phyloP scores from a whole-genome alignment of 2,329 filamentous ascomycete species.

The Cordyceps pruinosa region DNA sequence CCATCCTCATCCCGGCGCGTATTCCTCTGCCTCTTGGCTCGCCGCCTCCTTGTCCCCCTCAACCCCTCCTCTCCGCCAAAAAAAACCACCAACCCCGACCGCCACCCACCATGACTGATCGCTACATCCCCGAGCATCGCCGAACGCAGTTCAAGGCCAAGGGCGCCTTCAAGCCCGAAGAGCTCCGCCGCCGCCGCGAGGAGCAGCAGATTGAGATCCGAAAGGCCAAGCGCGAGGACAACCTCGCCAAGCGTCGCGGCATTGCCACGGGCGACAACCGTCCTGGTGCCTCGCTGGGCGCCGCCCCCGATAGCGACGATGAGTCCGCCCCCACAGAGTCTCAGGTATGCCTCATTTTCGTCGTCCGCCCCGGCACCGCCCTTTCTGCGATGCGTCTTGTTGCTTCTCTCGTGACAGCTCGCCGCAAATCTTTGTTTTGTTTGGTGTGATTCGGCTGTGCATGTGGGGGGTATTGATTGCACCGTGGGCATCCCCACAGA shows the following conservation, averaged over 20 bases:
- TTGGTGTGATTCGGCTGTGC: conserved; percentile 9
- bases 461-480: conserved; percentile 6
- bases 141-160: conserved; percentile 99
- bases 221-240: conserved; percentile 98
- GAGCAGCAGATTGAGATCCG: conserved; percentile 99
- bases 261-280: conserved; percentile 76
- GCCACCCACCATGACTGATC: conserved; percentile 77
- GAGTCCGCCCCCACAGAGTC: conserved; percentile 90
- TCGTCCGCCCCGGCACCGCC: conserved; percentile 1
- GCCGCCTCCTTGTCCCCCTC: conserved; percentile 14
- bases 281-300: conserved; percentile 74
- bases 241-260: conserved; percentile 94
- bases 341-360: conserved; percentile 59
- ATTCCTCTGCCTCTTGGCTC: background rate
- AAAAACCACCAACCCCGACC: conserved; percentile 23
- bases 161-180: conserved; percentile 97
- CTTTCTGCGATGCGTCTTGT: background rate
- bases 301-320: conserved; percentile 94
- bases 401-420: conserved; percentile 9
- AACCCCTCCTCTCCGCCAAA: conserved; percentile 15
- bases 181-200: conserved; percentile 94
- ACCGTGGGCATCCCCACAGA: conserved; percentile 1
- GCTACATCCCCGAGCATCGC: conserved; percentile 98
- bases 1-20: too few species aligned
- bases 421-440: conserved; percentile 4